Conservation (phyloP, 2,329 filamentous ascomycete species). For the Raffaelea arxii region DNA sequence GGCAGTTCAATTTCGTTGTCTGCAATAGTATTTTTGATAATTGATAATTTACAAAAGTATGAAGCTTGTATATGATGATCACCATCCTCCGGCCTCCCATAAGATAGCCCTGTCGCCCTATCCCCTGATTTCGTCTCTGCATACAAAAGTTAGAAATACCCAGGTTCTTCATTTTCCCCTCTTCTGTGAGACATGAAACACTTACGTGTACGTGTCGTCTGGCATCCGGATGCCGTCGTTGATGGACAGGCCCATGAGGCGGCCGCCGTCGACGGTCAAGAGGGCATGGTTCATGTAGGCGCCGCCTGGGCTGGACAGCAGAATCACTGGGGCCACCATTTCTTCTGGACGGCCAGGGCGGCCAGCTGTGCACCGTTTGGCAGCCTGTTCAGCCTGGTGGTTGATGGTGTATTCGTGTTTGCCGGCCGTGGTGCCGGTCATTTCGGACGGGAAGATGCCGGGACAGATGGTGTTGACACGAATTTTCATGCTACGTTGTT, state of each 20-base stretch:
- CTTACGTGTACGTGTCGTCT: constrained; percentile 10
- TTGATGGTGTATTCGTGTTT: constrained; percentile 14
- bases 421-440: constrained; percentile 12
- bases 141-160: neutral
- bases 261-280: constrained; percentile 17
- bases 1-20: neutral
- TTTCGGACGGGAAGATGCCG: constrained; percentile 15
- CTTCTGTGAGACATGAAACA: neutral
- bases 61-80: neutral
- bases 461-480: constrained; percentile 17
- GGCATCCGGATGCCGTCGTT: constrained; percentile 11
- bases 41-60: neutral
- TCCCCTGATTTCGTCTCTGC: neutral
- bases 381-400: constrained; percentile 15
- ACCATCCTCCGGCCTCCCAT: neutral
- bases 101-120: neutral
- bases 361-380: constrained; percentile 15
- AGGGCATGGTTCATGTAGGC: constrained; percentile 18
- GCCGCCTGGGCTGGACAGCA: constrained; percentile 16
- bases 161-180: too few relatives aligned
- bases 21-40: neutral
- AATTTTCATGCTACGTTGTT: constrained; percentile 13
- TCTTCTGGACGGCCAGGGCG: constrained; percentile 17
- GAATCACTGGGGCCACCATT: constrained; percentile 16
- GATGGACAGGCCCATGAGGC: constrained; percentile 9